A percentile compares a stretch with the other conserved stretches of the same genome.
Conservation (phyloP, 2,329 filamentous ascomycete genomes). For the Blastomyces parvus region DNA sequence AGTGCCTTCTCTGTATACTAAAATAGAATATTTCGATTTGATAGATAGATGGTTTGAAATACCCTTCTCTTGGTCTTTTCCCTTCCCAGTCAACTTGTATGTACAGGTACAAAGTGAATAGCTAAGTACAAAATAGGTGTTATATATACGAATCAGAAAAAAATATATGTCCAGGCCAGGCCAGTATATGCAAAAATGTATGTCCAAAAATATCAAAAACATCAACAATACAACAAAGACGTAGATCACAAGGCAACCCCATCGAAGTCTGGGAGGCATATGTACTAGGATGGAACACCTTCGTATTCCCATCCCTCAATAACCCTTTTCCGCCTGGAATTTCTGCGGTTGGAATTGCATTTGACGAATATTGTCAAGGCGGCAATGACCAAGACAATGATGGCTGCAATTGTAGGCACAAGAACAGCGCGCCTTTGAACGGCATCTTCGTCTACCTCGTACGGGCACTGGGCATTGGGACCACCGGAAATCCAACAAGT, state of each 20-base stretch:
- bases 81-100: too few species aligned
- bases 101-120: not conserved
- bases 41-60: not conserved
- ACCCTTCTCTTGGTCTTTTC: not conserved
- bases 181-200: not conserved
- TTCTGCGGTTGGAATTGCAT: conserved; percentile 51
- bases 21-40: not conserved
- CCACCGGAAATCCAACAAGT: conserved; percentile 54
- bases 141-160: not conserved
- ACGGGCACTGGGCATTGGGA: conserved; percentile 50
- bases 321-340: conserved; percentile 43
- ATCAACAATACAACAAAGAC: not conserved
- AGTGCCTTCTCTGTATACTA: not conserved
- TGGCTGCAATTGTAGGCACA: conserved; percentile 52
- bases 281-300: conserved; percentile 48
- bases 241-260: not conserved
- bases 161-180: not conserved
- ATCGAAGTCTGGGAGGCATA: not conserved
- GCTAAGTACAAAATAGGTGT: not conserved
- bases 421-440: conserved; percentile 43
- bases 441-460: conserved; percentile 37
- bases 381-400: conserved; percentile 54
- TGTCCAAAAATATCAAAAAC: conserved; percentile 2
- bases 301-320: conserved; percentile 56
- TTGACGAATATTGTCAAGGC: conserved; percentile 55